A percentile compares a stretch with the other conserved stretches of the same genome.
phyloP scores from a whole-genome alignment of 1,284 basidiomycete genomes.

The Agaricales sp. region DNA sequence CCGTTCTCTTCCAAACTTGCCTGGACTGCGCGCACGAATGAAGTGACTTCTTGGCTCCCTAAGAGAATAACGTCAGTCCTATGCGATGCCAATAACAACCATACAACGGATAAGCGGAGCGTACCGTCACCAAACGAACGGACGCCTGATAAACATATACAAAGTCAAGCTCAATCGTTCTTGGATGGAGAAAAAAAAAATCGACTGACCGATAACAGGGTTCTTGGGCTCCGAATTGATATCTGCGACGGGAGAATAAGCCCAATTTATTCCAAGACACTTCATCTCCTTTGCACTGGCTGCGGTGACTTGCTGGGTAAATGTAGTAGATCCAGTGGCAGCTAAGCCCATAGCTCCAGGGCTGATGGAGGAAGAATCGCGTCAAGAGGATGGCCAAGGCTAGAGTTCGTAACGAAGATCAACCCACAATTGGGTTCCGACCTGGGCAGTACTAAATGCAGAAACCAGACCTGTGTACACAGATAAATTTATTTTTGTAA shows the following conservation, averaged over 20 bases:
- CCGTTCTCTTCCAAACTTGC: constrained; percentile 35
- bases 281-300: constrained; percentile 47
- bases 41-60: constrained; percentile 45
- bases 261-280: constrained; percentile 59
- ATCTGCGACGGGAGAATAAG: constrained; percentile 58
- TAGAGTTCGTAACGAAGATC: background rate
- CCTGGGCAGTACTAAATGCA: constrained; percentile 42
- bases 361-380: constrained; percentile 21
- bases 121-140: constrained; percentile 60
- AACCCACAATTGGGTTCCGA: constrained; percentile 58
- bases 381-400: background rate
- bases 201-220: constrained; percentile 51
- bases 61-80: background rate
- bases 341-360: constrained; percentile 67
- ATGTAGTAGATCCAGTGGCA: constrained; percentile 35
- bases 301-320: constrained; percentile 35
- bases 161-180: background rate
- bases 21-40: constrained; percentile 36
- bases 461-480: constrained; percentile 44
- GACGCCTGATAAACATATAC: constrained; percentile 32
- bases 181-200: background rate
- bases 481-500: constrained; percentile 1
- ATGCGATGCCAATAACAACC: background rate
- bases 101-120: too few species aligned
- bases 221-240: constrained; percentile 57